Evolutionary conservation across 208 protist species (phyloP), one percentile per base, ranked within the genome.

Genomic region (Trypanosoma conorhini): DNA sequence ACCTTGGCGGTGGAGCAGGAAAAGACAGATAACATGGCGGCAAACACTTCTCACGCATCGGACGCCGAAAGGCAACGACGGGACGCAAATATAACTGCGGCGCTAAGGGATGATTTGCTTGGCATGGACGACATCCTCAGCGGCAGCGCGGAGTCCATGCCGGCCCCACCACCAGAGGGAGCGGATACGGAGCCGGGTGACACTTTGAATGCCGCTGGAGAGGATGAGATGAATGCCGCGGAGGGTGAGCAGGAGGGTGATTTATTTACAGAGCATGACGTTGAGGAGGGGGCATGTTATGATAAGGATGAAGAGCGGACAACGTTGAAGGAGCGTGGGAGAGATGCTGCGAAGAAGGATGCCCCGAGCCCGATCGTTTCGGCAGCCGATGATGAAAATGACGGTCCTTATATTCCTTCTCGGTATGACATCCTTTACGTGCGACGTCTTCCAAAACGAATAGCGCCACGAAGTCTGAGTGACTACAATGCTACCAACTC

Each of bases 381-480:
- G 26, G n/a, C 22, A 5, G 26, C 13, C 46, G 67, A 79, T 26
- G 81, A 84, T 51, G 77, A 76, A 28, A 42, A 51, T 1, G 72
- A 55, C 31, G 74, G 44, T 22, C 35, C 67, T 12, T 66, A 74
- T 40, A 79, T 84, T 38, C 76, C 76, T 1, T 69, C 80, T 15
- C 72, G 75, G 24, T 69, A 92, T n/a, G 88, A 96, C 35, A 69
- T 78, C 30, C 54, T 96, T 17, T 88, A 85, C 58, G 65, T 96
- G 1, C 84, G 91, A 0, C 84, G 91, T n/a, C 74, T 92, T 21
- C 91, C 91, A 10, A 87, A 83, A 4, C 44, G 76, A 55, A 77
- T 96, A 26, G 83, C 85, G 0, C 87, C 91, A 30, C 77, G 86
- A 51, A 88, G 85, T 65, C 66, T 94, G n/a, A 94, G 91, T 62